Base-by-base conservation (phyloP, 2,329 filamentous ascomycete genomes). In the Alternaria gaisen region DNA sequence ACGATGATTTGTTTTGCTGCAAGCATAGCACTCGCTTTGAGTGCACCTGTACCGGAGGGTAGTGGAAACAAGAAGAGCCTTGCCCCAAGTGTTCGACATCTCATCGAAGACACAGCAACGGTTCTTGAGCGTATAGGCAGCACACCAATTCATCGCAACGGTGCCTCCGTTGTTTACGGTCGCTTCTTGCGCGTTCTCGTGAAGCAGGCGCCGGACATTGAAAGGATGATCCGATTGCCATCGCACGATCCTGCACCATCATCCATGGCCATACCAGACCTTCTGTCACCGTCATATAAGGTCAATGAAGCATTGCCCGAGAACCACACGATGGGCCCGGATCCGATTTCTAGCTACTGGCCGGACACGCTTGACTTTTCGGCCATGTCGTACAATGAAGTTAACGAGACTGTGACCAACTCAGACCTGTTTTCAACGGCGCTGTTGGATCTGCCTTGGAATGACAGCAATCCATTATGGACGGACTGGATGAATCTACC, bases 1-100 rank as follows among this genome's bases (percentile, higher is more conserved):
- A 91, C 92, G 65, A 92, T 92, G 90, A 91, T 92, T 12, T 90
- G 89, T 1, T 92, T 91, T 65, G 90, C 90, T 0, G 77, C 72
- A 16, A 76, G 69, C 36, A 68, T 76, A 80, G 88, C 46, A 84
- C 85, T 52, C 78, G 91, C 57, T 87, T 60, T 77, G 20, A 75
- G 74, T 57, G 68, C 72, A 16, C 70, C 73, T 12, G 57, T 70
- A 2, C 64, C 72, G 5, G 61, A 66, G 8, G 71, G 64, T 24
- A 65, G 65, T 5, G 58, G 66, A 18, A 64, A 64, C 24, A 63
- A 56, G 26, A 70, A 71, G 30, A 76, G 72, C 34, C 71, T 78
- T 28, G 74, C 74, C 32, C 75, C 75, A 8, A 77, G 74, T 51
- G 73, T 78, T 1, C 65, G 70, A 22, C 72, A 77, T 51, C 64